phyloP scores from a whole-genome alignment of 2,329 filamentous ascomycete species.

The Aspergillus pseudotamarii region DNA sequence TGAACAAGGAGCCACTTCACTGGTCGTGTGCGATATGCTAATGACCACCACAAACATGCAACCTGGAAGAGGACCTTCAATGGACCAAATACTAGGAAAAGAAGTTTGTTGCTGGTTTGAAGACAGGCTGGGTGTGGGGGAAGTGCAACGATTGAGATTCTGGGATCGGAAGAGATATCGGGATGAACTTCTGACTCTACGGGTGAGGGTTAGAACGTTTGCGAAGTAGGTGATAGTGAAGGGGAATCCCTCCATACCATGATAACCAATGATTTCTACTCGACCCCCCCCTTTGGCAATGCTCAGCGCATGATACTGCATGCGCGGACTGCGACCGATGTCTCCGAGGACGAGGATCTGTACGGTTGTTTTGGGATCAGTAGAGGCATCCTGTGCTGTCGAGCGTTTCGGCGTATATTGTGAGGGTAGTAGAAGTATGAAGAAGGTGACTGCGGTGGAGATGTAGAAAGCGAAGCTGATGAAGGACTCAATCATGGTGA shows the following conservation, averaged over 20 bases:
- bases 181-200: slow-evolving; percentile 80
- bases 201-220: slow-evolving; percentile 7
- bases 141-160: slow-evolving; percentile 73
- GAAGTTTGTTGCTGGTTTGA: slow-evolving; percentile 66
- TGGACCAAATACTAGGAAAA: slow-evolving; percentile 78
- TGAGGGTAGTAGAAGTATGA: slow-evolving; percentile 57
- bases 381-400: slow-evolving; percentile 25
- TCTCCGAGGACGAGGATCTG: slow-evolving; percentile 93
- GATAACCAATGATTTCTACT: slow-evolving; percentile 86
- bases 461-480: slow-evolving; percentile 45
- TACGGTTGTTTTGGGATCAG: slow-evolving; percentile 53
- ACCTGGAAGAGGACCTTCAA: slow-evolving; percentile 86
- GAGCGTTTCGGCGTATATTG: slow-evolving; percentile 50
- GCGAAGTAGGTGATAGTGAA: neutral
- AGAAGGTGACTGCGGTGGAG: slow-evolving; percentile 52
- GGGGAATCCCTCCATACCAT: slow-evolving; percentile 56
- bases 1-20: slow-evolving; percentile 84
- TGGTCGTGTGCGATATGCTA: slow-evolving; percentile 75
- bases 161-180: slow-evolving; percentile 68
- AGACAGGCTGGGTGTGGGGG: slow-evolving; percentile 67
- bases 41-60: slow-evolving; percentile 67
- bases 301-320: slow-evolving; percentile 97
- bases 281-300: slow-evolving; percentile 78
- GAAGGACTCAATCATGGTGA: slow-evolving; percentile 38
- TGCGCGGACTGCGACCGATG: slow-evolving; percentile 91